A percentile compares a stretch with the other conserved stretches of the same genome.
These are phyloP conservation scores for Epichloe gansuensis DNA, from an alignment of 2,329 filamentous ascomycete species.

Conservation along the genomic window DNA sequence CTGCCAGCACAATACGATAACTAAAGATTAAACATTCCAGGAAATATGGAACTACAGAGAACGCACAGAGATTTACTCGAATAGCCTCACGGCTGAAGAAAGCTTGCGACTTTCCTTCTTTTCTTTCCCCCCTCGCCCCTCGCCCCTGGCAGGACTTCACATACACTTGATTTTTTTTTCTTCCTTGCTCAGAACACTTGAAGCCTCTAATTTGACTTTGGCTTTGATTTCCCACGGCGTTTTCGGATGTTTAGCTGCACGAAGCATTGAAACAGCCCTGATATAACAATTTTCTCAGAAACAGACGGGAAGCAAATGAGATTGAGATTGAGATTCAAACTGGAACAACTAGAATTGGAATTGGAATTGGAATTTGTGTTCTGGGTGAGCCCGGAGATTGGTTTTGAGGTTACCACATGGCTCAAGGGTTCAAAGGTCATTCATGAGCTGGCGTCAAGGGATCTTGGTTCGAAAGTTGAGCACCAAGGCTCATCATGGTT, in stretches of 20 bases:
- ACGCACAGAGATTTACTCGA: neutral
- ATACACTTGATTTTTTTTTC: neutral
- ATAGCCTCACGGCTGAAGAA: conserved; percentile 3
- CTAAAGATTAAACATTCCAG: neutral
- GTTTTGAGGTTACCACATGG: neutral
- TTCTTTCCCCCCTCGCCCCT: neutral
- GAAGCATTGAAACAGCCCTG: neutral
- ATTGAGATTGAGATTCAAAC: neutral
- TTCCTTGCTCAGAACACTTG: neutral
- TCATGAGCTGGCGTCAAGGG: neutral
- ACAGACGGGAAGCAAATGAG: neutral
- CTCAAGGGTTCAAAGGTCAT: neutral
- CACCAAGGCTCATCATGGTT: neutral
- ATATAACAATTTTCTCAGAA: neutral
- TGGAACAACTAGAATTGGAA: too few species aligned
- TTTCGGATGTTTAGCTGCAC: neutral
- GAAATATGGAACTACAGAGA: neutral
- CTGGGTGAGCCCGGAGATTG: neutral
- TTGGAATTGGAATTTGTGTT: neutral
- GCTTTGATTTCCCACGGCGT: conserved; percentile 1
- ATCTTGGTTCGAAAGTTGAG: neutral
- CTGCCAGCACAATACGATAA: neutral
- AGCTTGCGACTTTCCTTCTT: neutral
- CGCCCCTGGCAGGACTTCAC: neutral
- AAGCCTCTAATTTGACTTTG: neutral